Evolutionary conservation across 208 protist genomes (phyloP).

Genomic region (Herpetomonas samuelpessoai): DNA sequence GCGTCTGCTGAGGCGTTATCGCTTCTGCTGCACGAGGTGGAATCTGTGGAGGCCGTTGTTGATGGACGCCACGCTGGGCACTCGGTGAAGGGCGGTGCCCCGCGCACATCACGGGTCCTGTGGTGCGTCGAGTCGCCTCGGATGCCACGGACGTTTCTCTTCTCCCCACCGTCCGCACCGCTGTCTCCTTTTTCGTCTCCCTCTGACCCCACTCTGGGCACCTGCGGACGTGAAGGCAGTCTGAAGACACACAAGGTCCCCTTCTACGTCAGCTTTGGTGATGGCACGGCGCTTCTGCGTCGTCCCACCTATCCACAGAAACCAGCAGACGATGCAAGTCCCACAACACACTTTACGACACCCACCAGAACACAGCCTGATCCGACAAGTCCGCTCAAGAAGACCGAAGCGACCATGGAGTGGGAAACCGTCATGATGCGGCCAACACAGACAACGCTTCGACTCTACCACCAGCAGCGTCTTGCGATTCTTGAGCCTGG

Average conservation of each 20-base stretch:
- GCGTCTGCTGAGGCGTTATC: no score
- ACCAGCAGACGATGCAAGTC: no score
- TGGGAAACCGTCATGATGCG: slow-evolving; percentile 64
- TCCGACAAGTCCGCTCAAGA: no score
- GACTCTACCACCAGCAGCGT: slow-evolving; percentile 64
- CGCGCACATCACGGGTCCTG: no score
- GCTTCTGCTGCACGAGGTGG: not conserved
- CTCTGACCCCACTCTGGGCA: no score
- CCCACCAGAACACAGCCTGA: slow-evolving; percentile 1
- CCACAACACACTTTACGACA: slow-evolving; percentile 1
- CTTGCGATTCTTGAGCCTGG: slow-evolving; percentile 63
- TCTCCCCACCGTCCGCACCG: slow-evolving; percentile 15
- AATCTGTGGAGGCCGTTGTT: not conserved
- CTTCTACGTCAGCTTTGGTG: slow-evolving; percentile 72
- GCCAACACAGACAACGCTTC: slow-evolving; percentile 49
- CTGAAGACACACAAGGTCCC: slow-evolving; percentile 10
- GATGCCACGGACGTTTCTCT: slow-evolving; percentile 71
- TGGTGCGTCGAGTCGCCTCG: slow-evolving; percentile 69
- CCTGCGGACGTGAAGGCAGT: no score
- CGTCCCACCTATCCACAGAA: slow-evolving; percentile 22
- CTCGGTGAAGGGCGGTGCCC: no score
- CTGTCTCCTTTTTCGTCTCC: no score
- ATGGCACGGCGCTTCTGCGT: slow-evolving; percentile 65
- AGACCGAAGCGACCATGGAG: slow-evolving; percentile 9
- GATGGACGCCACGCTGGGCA: not conserved